Evolutionary conservation across 2,329 filamentous ascomycete species (phyloP).

Genomic region (Lasiodiplodia sp.): DNA sequence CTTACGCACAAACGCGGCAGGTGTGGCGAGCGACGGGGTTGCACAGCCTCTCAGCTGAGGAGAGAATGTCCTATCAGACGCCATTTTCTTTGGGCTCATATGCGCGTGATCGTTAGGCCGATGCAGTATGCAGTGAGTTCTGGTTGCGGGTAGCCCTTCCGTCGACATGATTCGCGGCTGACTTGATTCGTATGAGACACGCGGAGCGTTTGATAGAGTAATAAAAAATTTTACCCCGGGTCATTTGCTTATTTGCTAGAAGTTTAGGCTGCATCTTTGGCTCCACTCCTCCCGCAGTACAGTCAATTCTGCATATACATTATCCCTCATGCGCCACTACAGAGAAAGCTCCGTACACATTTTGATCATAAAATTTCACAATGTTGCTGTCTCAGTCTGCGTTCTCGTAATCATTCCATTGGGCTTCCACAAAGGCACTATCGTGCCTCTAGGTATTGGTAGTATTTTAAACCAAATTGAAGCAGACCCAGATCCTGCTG

Average conservation of each 20-base stretch:
- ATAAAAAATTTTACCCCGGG: not conserved
- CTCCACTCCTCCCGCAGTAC: not conserved
- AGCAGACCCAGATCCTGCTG: too few species aligned
- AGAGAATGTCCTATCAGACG: not conserved
- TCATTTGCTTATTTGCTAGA: not conserved
- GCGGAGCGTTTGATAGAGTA: not conserved
- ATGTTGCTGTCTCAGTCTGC: too few species aligned
- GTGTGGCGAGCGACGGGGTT: slow-evolving; percentile 11
- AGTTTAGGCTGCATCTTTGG: not conserved
- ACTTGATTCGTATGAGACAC: not conserved
- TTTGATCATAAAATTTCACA: too few species aligned
- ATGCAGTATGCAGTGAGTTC: not conserved
- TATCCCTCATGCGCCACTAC: not conserved
- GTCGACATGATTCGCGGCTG: not conserved
- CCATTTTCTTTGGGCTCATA: not conserved
- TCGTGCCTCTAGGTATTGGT: too few species aligned
- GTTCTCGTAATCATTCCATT: too few species aligned
- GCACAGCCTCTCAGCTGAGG: slow-evolving; percentile 1
- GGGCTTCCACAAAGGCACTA: too few species aligned
- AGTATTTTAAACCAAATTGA: too few species aligned
- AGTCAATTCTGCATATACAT: not conserved
- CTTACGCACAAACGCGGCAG: not conserved
- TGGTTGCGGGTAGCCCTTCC: not conserved
- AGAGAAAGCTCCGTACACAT: not conserved
- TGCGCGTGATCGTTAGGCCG: not conserved